Evolutionary conservation across 73 alveolate species (phyloP), one percentile per base, ranked within the genome.

Genomic region (Blepharisma japonicum): DNA sequence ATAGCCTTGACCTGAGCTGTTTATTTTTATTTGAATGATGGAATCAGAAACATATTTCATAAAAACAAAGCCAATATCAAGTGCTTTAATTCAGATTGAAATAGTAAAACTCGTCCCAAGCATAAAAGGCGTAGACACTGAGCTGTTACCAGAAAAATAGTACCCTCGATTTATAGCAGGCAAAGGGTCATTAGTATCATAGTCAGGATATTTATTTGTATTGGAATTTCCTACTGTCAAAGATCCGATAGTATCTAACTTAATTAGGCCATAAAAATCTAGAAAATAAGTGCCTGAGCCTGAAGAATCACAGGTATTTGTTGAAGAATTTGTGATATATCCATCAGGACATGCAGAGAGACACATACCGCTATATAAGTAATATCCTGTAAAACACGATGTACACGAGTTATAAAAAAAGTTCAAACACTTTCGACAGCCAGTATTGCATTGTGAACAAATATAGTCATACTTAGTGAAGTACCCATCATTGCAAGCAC

Each of bases 131-230:
- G 49, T 61, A 8, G 74, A n/a, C 2, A 11, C 2, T 1, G n/a
- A 8, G 49, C 14, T 61, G 23, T n/a, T 9, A 2, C 74, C 74
- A 8, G 38, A 14, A 25, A 61, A 61, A 61, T 61, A 61, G 5
- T 61, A 61, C 46, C 74, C 74, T 0, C 74, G 74, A 61, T n/a
- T n/a, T 14, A 14, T 61, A 39, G 74, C 74, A n/a, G 23, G 14
- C 74, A 0, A 14, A 14, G 74, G 74, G 48, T 61, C 74, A 20
- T n/a, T 61, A 1, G 74, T 2, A 18, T 14, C 74, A 61, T 61
- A 61, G 23, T 1, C 5, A 8, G 74, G 74, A 5, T 61, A 61
- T 2, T 14, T 14, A 25, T 25, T 61, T 25, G 74, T 18, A 25
- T 61, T 5, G 2, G 48, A 1, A 2, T 39, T 39, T 18, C 47